Base-by-base conservation (phyloP, 495 filamentous ascomycete species). In the Penicillium turbatum region DNA sequence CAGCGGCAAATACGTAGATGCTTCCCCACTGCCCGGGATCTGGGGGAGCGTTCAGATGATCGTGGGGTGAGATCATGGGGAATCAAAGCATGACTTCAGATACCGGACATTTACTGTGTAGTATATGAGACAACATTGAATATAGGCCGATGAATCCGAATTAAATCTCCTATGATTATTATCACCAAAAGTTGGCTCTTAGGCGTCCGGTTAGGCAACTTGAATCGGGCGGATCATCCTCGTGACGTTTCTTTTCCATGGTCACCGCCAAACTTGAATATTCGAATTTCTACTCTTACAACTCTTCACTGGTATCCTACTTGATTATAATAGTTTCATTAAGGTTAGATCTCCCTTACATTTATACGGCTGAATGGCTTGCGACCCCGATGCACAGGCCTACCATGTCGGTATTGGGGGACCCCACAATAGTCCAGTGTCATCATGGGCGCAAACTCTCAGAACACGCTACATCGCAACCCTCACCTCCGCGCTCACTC, bases 391-490 rank as follows among this genome's bases (percentile, higher is more conserved):
- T 64, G 63, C 61, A 58, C 63, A 63, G 39, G 49, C 57, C 56
- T 61, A 58, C 47, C 39, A 72, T 72, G 67, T 64, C 70, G 54
- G 57, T 72, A 42, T 48, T 70, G 51, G 61, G 55, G 57, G 68
- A 74, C 59, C 62, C 68, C 41, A 53, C 68, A 46, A 59, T 71
- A 65, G 58, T 62, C 37, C 62, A 62, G 54, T 72, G 66, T 48
- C 58, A 64, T 43, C 40, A 53, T 38, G 44, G 55, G 36, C 38
- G 63, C 48, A 57, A 63, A 31, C 45, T 55, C 46, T 35, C 41
- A 27, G 55, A 53, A 43, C 50, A 48, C 6, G 11, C 30, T 48
- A 27, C 34, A 5, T 16, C 54, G 2, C 47, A 46, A 36, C 46
- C 55, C 6, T 16, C 41, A 6, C 61, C 60, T 5, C 46, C 49